phyloP scores from a whole-genome alignment of 441 rosid genomes.

The Gossypium gossypioides region DNA sequence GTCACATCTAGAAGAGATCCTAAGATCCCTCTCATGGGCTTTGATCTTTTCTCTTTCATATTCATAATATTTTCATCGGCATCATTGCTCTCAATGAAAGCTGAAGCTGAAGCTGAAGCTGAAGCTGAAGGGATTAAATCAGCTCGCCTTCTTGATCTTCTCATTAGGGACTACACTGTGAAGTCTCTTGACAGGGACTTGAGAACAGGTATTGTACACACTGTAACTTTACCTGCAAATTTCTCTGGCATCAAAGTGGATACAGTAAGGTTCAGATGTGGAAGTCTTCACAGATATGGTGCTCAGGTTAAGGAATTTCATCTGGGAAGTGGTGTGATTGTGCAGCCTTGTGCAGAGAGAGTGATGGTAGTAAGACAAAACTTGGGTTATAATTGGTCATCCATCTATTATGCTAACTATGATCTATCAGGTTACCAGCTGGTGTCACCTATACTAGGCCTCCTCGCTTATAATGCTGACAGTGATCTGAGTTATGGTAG shows the following conservation, averaged over 20 bases:
- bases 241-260: not conserved
- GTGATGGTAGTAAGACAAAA: not conserved
- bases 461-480: not conserved
- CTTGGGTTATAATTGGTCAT: not conserved
- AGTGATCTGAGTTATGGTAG: not conserved
- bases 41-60: slow-evolving; percentile 22
- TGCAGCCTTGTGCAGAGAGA: not conserved
- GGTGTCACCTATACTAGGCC: not conserved
- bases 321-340: not conserved
- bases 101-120: slow-evolving; percentile 4
- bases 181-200: not conserved
- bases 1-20: not conserved
- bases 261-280: not conserved
- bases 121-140: slow-evolving; percentile 23
- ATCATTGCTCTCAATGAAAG: slow-evolving; percentile 15
- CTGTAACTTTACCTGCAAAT: not conserved
- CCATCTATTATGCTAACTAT: not conserved
- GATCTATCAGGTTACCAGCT: not conserved
- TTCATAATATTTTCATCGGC: slow-evolving; percentile 28
- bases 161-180: not conserved
- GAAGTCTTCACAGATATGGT: not conserved
- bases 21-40: slow-evolving; percentile 38
- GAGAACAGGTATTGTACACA: not conserved
- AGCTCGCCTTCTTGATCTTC: not conserved
- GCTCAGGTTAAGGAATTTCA: not conserved